Base-by-base conservation (phyloP, 352 stramenopile species). In the Phytophthora kernoviae region DNA sequence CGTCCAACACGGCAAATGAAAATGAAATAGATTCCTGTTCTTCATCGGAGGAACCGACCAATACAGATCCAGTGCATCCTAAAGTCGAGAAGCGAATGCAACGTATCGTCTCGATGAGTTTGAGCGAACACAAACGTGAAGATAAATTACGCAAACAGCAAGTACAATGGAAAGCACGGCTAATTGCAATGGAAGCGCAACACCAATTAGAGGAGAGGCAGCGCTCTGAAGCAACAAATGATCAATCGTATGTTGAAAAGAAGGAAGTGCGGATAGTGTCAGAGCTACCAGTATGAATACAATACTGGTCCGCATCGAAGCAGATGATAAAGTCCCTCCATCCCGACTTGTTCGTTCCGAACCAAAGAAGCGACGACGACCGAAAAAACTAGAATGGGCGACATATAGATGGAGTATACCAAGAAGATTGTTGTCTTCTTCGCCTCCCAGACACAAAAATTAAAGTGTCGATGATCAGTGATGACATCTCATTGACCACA, bases 141-240 rank as follows among this genome's bases (percentile, higher is more conserved):
- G 24, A 44, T 20, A 63, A 56, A 11, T 14, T 49, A 12, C 68
- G 59, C 3, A 58, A 58, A 65, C 61, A 74, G 17, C 69, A 56
- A 7, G 51, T 87, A 14, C 75, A 75, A 11, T 74, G 67, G 73
- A 79, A 79, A 42, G 72, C 75, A 11, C 66, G 80, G 15, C 41
- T 88, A 18, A 79, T 90, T 18, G 75, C 80, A 30, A 90, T 88
- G 77, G 71, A 88, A 48, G 63, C 62, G 9, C 63, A 71, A 11
- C 68, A 84, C 15, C 77, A 87, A 33, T 58, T 68, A 24, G 58
- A 73, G 4, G 61, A 76, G 41, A 45, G 40, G 9, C 18, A 32
- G 32, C 21, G 37, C 26, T 15, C 46, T 24, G 18, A 64, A 44
- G 17, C 12, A 1, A 12, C 22, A 49, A 17, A 5, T 37, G 26